Evolutionary conservation across 2,329 filamentous ascomycete genomes (phyloP), one percentile per base, ranked within the genome.

Genomic region (Talaromyces sp.): DNA sequence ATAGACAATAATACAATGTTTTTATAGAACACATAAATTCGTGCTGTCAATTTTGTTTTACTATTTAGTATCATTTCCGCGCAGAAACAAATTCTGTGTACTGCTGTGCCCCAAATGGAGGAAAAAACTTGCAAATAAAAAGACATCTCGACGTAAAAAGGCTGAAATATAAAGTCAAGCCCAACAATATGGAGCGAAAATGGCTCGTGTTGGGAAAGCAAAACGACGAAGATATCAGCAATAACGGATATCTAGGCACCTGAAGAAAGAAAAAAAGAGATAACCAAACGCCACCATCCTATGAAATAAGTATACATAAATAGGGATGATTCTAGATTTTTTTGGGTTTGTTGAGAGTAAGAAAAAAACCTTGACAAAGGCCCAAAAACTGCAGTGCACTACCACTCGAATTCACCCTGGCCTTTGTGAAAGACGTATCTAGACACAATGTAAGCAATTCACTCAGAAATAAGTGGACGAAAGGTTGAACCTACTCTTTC

Each of bases 381-480:
- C 7, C 28, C 8, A 12, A 23, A 56, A 23, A 52, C 18, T 40
- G 36, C 53, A n/a, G 23, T 14, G n/a, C 7, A 57, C 79, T 85
- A 99, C 95, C 95, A 99, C 78, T 99, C 95, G 69, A 97, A 98
- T 79, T 98, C 95, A 70, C 95, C 95, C 53, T 89, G 92, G 28
- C 93, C 95, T 79, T 98, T 98, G 82, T 96, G 92, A 80, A 99
- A 99, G 67, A 99, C 90, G 73, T 96, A 96, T 77, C 85, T 87
- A 67, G 18, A 42, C 16, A 28, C 40, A 33, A 18, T 60, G 75
- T 68, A 34, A 63, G 61, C 16, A 76, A 72, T 58, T 57, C 61
- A 42, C 51, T n/a, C n/a, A n/a, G 47, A 36, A 34, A 27, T 44
- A 57, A 57, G 34, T 56, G 18, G n/a, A 8, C 14, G 31, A 14